Base-by-base conservation (phyloP, 2,329 filamentous ascomycete species). In the Penicillium decumbens region DNA sequence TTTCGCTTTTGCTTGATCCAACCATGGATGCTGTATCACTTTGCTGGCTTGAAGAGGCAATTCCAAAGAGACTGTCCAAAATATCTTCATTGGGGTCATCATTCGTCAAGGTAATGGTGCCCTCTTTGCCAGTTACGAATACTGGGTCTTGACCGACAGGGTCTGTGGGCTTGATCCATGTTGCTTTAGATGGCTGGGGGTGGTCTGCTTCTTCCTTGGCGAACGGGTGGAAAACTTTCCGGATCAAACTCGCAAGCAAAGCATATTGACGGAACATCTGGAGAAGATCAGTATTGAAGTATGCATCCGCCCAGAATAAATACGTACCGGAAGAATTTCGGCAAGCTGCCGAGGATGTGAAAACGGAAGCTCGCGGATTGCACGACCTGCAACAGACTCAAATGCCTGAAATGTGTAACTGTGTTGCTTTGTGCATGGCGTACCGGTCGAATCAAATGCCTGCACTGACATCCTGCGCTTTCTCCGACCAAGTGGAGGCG, bases 41-140 rank as follows among this genome's bases (percentile, higher is more conserved):
- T 23, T 37, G 33, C 4, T 12, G 4, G 27, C 4, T 39, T 15
- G 47, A 41, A 15, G 43, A 45, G 2, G 50, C 53, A 20, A 56
- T 55, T 20, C 51, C 41, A 23, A 74, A 73, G 15, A 92, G 75
- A 10, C 75, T 76, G 18, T 76, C 71, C 50, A 83, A 79, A 62
- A 87, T 85, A 0, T 75, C 72, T 13, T 70, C 62, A 18, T 65
- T 66, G 3, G 65, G 61, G 33, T 72, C 65, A 24, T 68, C 61
- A 45, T 80, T 72, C 55, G 79, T 73, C 32, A 70, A 45, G 1
- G 60, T 53, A 13, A 60, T 61, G 23, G 62, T 35, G 6, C 54
- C 57, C 41, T 60, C 48, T 12, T 54, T 43, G 23, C 51, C 53
- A 7, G 48, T 49, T n/a, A 55, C 45, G 18, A 54, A 46, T 13